Conservation (phyloP, 2,329 filamentous ascomycete genomes). For the Neopestalotiopsis sp. region DNA sequence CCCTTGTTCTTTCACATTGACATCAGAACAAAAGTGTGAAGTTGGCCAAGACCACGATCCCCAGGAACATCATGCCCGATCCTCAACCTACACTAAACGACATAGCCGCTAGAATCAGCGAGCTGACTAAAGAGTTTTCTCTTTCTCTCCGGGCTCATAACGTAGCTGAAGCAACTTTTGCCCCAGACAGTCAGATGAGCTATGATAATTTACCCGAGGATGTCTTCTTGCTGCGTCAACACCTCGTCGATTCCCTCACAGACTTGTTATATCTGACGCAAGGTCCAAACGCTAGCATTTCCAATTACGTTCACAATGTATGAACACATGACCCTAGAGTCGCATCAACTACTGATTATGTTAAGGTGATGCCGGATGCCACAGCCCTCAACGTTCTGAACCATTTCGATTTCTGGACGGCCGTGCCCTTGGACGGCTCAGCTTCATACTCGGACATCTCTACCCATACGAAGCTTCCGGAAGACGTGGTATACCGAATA, state of each 20-base stretch:
- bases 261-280: slow-evolving; percentile 39
- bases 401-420: slow-evolving; percentile 57
- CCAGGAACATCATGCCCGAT: slow-evolving; percentile 31
- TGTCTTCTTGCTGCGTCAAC: slow-evolving; percentile 50
- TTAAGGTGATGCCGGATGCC: slow-evolving; percentile 49
- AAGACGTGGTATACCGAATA: slow-evolving; percentile 45
- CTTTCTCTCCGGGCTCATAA: slow-evolving; percentile 47
- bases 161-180: slow-evolving; percentile 48
- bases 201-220: slow-evolving; percentile 45
- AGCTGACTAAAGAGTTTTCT: slow-evolving; percentile 49
- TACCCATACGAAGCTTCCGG: slow-evolving; percentile 41
- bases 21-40: too few species aligned
- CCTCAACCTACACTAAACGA: slow-evolving; percentile 44
- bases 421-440: slow-evolving; percentile 52
- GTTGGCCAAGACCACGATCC: too few species aligned
- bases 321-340: slow-evolving; percentile 17
- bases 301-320: slow-evolving; percentile 48
- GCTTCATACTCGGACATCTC: slow-evolving; percentile 49
- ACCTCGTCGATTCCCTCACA: slow-evolving; percentile 49
- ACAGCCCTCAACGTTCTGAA: slow-evolving; percentile 53
- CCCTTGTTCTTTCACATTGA: too few species aligned
- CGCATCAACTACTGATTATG: not conserved
- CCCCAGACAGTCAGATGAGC: slow-evolving; percentile 46
- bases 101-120: slow-evolving; percentile 49
- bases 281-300: slow-evolving; percentile 34